Evolutionary conservation across 148 eudicot genomes (phyloP).

Genomic region (Vaccinium myrtillus): DNA sequence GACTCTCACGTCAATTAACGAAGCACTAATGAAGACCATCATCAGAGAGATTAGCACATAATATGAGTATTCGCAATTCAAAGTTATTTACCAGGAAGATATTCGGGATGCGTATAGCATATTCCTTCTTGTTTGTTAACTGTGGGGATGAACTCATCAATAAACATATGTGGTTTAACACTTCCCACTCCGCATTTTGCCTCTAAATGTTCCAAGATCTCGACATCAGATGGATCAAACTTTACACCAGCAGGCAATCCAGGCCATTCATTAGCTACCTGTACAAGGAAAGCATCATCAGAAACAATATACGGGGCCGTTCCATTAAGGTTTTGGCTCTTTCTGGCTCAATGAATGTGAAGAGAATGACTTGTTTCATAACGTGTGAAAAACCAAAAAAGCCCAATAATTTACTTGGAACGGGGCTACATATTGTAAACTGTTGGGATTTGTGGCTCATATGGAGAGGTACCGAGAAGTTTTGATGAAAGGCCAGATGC

Average conservation of each 20-base stretch:
- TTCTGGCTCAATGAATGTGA: no score
- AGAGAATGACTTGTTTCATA: no score
- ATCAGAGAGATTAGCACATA: neutral
- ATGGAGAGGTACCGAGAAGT: no score
- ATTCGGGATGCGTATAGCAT: slow-evolving; percentile 74
- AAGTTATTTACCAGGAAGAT: slow-evolving; percentile 64
- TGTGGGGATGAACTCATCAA: slow-evolving; percentile 80
- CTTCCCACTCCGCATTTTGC: slow-evolving; percentile 52
- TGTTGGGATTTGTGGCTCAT: no score
- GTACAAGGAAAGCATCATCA: slow-evolving; percentile 5
- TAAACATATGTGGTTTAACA: slow-evolving; percentile 45
- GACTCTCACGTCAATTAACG: neutral
- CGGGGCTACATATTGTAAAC: no score
- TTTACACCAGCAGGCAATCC: slow-evolving; percentile 82
- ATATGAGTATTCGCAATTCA: neutral
- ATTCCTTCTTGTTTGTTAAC: slow-evolving; percentile 61
- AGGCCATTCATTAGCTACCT: slow-evolving; percentile 77
- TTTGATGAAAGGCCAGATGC: no score
- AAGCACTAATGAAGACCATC: neutral
- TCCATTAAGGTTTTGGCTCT: no score
- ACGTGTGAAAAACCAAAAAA: no score
- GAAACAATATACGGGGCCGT: neutral
- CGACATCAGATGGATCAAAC: slow-evolving; percentile 74
- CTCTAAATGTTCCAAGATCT: slow-evolving; percentile 66
- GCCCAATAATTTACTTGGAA: no score